phyloP scores from a whole-genome alignment of 805 yeast genomes.

The Torulaspora microellipsoides region DNA sequence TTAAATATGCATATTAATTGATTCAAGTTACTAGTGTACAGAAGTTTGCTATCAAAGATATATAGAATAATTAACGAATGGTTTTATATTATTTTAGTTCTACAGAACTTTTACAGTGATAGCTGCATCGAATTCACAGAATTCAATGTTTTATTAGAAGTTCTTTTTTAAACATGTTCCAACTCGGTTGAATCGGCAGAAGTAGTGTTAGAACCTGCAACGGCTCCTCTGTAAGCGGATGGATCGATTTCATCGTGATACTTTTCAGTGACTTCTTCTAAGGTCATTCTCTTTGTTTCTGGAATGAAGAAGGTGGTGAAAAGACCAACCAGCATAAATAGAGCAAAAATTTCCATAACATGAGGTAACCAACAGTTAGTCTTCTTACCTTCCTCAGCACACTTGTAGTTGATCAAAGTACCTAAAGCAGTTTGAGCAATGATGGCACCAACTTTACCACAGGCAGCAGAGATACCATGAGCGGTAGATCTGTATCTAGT shows the following conservation, averaged over 20 bases:
- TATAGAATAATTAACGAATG: too few relatives aligned
- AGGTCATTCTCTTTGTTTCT: constrained; percentile 87
- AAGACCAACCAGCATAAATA: constrained; percentile 83
- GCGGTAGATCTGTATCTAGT: constrained; percentile 95
- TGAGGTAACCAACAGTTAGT: constrained; percentile 80
- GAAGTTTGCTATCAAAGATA: too few relatives aligned
- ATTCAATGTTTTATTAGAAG: too few relatives aligned
- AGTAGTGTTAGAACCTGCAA: constrained; percentile 14
- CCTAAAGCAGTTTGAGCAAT: constrained; percentile 86
- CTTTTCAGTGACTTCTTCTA: constrained; percentile 77
- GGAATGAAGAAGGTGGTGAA: constrained; percentile 65
- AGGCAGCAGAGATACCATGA: constrained; percentile 90
- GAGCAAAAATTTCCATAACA: constrained; percentile 89
- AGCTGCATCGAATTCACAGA: too few relatives aligned
- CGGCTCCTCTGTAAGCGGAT: constrained; percentile 34
- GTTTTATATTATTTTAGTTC: too few relatives aligned
- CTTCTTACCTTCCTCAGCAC: constrained; percentile 49
- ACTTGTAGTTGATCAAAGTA: constrained; percentile 74
- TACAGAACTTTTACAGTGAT: too few relatives aligned
- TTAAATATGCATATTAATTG: too few relatives aligned
- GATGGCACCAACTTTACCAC: constrained; percentile 90
- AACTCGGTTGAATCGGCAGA: constrained; percentile 12
- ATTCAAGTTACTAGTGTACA: too few relatives aligned
- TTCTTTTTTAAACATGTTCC: constrained; percentile 8
- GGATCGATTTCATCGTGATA: constrained; percentile 75